These are phyloP conservation scores for Globomyces sp. DNA, from an alignment of 371 early-diverging fungal genomes.

Conservation along the genomic window DNA sequence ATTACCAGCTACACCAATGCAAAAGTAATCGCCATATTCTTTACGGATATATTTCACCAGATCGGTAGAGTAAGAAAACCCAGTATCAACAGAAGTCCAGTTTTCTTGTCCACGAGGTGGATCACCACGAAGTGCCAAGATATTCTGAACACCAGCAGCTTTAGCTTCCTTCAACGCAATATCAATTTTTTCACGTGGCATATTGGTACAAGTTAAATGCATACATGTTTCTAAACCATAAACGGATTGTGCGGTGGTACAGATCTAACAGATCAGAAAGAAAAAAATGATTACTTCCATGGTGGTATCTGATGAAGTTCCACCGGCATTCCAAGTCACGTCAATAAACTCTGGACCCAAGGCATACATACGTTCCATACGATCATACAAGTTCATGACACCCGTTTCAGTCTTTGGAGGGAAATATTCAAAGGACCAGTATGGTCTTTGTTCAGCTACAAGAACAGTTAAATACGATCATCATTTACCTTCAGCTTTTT, in stretches of 20 bases:
- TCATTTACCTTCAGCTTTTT: neutral
- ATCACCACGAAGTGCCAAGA: conserved; percentile 93
- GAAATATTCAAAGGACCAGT: conserved; percentile 93
- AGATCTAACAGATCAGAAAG: conserved; percentile 39
- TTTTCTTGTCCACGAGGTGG: conserved; percentile 83
- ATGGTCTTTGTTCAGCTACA: conserved; percentile 19
- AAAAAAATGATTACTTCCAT: conserved; percentile 4
- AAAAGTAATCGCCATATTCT: conserved; percentile 91
- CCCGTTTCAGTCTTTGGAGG: conserved; percentile 95
- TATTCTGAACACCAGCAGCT: conserved; percentile 90
- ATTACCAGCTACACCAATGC: conserved; percentile 87
- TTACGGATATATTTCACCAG: conserved; percentile 85
- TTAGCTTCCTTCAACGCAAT: conserved; percentile 83
- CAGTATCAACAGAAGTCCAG: conserved; percentile 65
- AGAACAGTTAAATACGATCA: neutral
- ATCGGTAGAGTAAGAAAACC: conserved; percentile 81
- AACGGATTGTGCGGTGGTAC: conserved; percentile 84
- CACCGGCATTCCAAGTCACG: conserved; percentile 97
- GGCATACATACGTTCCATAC: conserved; percentile 87
- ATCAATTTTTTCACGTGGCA: conserved; percentile 85
- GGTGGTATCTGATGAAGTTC: conserved; percentile 72
- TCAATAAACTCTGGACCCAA: conserved; percentile 94
- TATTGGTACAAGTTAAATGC: conserved; percentile 97
- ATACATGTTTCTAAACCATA: conserved; percentile 94
- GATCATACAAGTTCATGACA: conserved; percentile 85